Evolutionary conservation across 1,284 basidiomycete genomes (phyloP).

Genomic region (Schizophyllum commune): DNA sequence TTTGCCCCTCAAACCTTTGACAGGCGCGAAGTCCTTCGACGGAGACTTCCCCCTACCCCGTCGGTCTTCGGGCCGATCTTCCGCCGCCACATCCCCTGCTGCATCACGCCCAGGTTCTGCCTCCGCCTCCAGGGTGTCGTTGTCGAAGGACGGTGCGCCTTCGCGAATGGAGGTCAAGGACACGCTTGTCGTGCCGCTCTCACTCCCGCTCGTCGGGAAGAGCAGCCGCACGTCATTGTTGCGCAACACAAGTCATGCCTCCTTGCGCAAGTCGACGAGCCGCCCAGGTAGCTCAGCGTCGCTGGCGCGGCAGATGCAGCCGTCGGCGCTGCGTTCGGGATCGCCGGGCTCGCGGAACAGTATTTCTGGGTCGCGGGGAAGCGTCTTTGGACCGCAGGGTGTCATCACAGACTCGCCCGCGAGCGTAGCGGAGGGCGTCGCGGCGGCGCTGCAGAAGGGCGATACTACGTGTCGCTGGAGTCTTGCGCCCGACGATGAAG

Average conservation of each 20-base stretch:
- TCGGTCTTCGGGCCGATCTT: background rate
- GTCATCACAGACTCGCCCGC: too few species aligned
- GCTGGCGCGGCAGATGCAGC: too few species aligned
- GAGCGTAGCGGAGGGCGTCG: too few species aligned
- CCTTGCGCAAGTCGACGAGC: background rate
- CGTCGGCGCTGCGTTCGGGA: too few species aligned
- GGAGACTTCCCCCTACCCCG: background rate
- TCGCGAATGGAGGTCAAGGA: background rate
- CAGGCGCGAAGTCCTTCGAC: background rate
- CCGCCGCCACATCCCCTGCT: background rate
- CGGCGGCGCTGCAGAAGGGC: too few species aligned
- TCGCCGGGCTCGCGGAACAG: too few species aligned
- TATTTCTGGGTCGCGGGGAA: too few species aligned
- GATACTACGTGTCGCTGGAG: too few species aligned
- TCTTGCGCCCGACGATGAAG: too few species aligned
- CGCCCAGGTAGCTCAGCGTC: background rate
- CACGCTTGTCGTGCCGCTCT: background rate
- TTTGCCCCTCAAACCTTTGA: background rate
- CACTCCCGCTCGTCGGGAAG: background rate
- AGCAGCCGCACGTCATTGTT: background rate
- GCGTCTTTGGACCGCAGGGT: too few species aligned
- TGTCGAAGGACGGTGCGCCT: background rate
- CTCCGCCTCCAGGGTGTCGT: background rate
- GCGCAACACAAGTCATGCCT: background rate
- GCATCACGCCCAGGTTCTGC: background rate